These are phyloP conservation scores for Erodium moschatum DNA, from an alignment of 441 rosid species.

Conservation along the genomic window DNA sequence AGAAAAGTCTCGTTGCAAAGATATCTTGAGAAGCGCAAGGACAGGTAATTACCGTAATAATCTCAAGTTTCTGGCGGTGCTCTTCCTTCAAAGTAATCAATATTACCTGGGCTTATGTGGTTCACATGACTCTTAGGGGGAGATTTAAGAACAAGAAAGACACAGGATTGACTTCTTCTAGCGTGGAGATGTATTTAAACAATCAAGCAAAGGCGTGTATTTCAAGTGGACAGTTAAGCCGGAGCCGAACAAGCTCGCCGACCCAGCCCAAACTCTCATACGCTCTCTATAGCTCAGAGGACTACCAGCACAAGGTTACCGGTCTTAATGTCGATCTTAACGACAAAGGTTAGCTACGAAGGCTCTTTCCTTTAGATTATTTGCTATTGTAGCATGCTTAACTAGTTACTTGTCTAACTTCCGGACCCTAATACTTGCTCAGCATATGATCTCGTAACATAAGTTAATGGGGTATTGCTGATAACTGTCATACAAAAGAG, in stretches of 20 bases:
- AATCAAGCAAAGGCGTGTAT: constrained; percentile 37
- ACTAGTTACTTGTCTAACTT: not conserved
- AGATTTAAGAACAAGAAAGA: constrained; percentile 52
- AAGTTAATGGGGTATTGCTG: not conserved
- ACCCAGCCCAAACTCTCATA: constrained; percentile 34
- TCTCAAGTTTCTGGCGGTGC: not conserved
- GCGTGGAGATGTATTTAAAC: constrained; percentile 47
- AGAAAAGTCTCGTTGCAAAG: constrained; percentile 58
- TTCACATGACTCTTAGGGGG: constrained; percentile 32
- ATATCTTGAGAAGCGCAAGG: constrained; percentile 70
- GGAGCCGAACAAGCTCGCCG: constrained; percentile 34
- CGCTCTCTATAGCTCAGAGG: constrained; percentile 28
- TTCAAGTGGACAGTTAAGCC: constrained; percentile 43
- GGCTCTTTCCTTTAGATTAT: constrained; percentile 5
- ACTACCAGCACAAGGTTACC: constrained; percentile 34
- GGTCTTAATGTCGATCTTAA: constrained; percentile 56
- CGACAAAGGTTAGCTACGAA: constrained; percentile 41
- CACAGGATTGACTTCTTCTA: constrained; percentile 32
- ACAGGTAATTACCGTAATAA: constrained; percentile 39
- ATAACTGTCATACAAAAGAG: not conserved
- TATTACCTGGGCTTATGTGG: not conserved
- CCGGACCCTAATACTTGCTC: not conserved
- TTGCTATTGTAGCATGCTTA: not conserved
- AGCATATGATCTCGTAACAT: not conserved
- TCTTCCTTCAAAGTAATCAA: constrained; percentile 8